Conservation (phyloP, 306 rosid species). For the Castanea sativa region DNA sequence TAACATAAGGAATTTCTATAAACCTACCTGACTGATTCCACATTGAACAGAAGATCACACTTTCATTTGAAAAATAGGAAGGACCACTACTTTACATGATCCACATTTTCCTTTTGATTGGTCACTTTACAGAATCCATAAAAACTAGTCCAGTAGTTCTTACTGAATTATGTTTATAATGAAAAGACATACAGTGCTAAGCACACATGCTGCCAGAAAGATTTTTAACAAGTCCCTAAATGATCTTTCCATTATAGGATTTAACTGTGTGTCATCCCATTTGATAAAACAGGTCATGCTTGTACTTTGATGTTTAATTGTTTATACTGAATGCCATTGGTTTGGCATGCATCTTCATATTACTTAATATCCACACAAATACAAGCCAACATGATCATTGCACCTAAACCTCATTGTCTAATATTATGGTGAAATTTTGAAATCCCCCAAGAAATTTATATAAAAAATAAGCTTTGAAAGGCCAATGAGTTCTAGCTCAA, state of each 20-base stretch:
- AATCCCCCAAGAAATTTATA: no score
- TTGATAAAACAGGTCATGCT: slow-evolving; percentile 2
- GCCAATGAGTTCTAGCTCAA: no score
- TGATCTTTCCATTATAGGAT: background rate
- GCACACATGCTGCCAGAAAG: background rate
- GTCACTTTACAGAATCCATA: background rate
- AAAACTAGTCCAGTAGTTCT: background rate
- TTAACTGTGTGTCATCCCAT: background rate
- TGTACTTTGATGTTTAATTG: slow-evolving; percentile 5
- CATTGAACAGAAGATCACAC: background rate
- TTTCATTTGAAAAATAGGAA: slow-evolving; percentile 8
- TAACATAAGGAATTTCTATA: background rate
- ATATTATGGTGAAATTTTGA: background rate
- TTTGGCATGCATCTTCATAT: background rate
- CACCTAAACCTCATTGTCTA: background rate
- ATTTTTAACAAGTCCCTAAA: background rate
- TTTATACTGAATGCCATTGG: background rate
- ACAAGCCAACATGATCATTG: background rate
- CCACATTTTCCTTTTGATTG: slow-evolving; percentile 7
- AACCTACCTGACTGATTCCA: slow-evolving; percentile 17
- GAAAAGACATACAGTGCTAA: background rate
- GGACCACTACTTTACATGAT: slow-evolving; percentile 16
- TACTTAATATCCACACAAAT: background rate
- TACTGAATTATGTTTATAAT: background rate
- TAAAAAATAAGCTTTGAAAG: background rate